Conservation (phyloP, 2,329 filamentous ascomycete species). For the Nemania diffusa region DNA sequence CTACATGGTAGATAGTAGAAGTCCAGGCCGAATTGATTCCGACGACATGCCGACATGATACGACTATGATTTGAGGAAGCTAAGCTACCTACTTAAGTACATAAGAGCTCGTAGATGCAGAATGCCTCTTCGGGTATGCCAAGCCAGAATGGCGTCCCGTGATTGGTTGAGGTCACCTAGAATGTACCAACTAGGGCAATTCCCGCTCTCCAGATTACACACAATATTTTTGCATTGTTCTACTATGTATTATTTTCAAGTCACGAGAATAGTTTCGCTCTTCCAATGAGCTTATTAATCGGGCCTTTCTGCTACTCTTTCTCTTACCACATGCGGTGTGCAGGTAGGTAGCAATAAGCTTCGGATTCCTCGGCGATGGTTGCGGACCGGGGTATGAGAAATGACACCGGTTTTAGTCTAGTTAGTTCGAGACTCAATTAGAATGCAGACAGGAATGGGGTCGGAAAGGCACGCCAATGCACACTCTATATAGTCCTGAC, state of each 20-base stretch:
- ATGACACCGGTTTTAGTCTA: background rate
- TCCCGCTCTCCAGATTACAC: background rate
- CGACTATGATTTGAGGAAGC: background rate
- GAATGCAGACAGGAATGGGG: background rate
- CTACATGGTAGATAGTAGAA: no score
- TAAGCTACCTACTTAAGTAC: no score
- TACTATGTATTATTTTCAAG: background rate
- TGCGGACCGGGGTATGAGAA: background rate
- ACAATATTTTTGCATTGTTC: background rate
- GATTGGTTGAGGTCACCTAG: constrained; percentile 10
- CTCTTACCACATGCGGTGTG: constrained; percentile 6
- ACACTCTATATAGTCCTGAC: background rate
- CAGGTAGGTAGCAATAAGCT: constrained; percentile 14
- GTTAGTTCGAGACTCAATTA: background rate
- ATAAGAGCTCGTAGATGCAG: background rate
- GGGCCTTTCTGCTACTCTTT: constrained; percentile 1
- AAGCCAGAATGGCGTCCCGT: constrained; percentile 8
- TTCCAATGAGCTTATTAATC: background rate
- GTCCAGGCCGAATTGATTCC: no score
- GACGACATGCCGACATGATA: no score
- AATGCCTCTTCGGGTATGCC: constrained; percentile 20
- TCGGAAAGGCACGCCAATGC: background rate
- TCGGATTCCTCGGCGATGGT: constrained; percentile 21
- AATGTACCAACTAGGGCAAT: background rate
- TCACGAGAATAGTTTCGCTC: background rate